Evolutionary conservation across 306 rosid genomes (phyloP), one percentile per base, ranked within the genome.

Genomic region (Delonix regia): DNA sequence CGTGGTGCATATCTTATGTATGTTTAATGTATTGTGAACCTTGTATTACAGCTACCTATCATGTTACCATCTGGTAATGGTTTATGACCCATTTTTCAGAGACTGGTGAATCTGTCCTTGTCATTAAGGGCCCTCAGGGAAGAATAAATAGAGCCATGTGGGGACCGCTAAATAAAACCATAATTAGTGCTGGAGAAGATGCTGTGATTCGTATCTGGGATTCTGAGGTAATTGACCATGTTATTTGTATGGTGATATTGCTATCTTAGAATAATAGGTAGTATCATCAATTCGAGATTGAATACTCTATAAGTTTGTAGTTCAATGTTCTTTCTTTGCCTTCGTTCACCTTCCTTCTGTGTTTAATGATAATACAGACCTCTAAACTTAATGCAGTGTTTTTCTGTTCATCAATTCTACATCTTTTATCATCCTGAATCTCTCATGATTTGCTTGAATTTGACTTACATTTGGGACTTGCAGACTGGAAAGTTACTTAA

Each of bases 131-230:
- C 15, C 97, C 97, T 71, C 95, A 88, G 71, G 97, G 99, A 77
- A 89, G 99, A 85, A 89, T 95, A 2, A 92, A 92, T 53, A 90
- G 99, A 80, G 99, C 99, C 76, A 80, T 92, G 60, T 95, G 99
- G 99, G 99, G 99, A 18, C 97, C 98, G 1, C 84, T 95, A 22
- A 92, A 92, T 80, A 76, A 41, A 44, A 92, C 97, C 48, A 91
- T 95, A 62, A 86, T 95, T 38, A 95, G 98, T 83, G 98, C 84
- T 0, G 99, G 99, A 59, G 99, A 95, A 91, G 99, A 95, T 74
- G 81, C 96, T 3, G 65, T 90, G 1, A 12, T 95, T 84, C 96
- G 99, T 12, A 84, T 92, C 36, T 95, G 99, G 99, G 99, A 95
- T 82, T 73, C 98, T 66, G 99, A 95, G 98, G 96, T 88, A 72